phyloP scores from a whole-genome alignment of 306 rosid genomes.

The Quercus robur region DNA sequence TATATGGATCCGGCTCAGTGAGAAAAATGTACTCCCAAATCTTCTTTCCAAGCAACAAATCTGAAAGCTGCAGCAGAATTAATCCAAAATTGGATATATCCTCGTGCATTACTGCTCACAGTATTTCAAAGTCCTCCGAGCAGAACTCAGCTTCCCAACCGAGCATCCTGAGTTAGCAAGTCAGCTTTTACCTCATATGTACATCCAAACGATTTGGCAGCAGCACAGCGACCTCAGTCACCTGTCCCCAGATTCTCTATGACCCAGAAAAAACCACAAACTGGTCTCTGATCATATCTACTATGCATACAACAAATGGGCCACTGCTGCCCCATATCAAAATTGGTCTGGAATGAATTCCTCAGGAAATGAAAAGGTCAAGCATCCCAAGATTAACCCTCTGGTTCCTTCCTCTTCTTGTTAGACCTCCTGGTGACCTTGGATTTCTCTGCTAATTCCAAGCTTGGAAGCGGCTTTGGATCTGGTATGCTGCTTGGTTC shows the following conservation, averaged over 20 bases:
- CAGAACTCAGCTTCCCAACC: slow-evolving; percentile 59
- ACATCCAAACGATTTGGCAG: slow-evolving; percentile 55
- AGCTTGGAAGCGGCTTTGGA: slow-evolving; percentile 30
- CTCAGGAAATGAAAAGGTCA: slow-evolving; percentile 10
- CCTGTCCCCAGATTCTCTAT: slow-evolving; percentile 12
- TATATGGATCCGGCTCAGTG: slow-evolving; percentile 51
- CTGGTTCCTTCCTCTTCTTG: slow-evolving; percentile 86
- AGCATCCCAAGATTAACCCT: slow-evolving; percentile 44
- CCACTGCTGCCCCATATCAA: slow-evolving; percentile 24
- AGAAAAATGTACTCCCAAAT: slow-evolving; percentile 40
- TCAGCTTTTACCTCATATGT: slow-evolving; percentile 79
- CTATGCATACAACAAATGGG: slow-evolving; percentile 12
- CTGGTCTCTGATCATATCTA: slow-evolving; percentile 25
- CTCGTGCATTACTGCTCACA: slow-evolving; percentile 31
- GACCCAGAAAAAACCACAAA: slow-evolving; percentile 27
- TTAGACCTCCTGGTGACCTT: slow-evolving; percentile 66
- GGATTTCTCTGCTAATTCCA: slow-evolving; percentile 64
- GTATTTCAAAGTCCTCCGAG: slow-evolving; percentile 40
- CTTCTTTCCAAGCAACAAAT: slow-evolving; percentile 47
- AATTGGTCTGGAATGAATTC: slow-evolving; percentile 24
- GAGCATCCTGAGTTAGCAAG: slow-evolving; percentile 77
- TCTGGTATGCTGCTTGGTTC: slow-evolving; percentile 52
- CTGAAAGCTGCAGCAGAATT: slow-evolving; percentile 42
- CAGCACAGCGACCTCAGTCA: slow-evolving; percentile 34
- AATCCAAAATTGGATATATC: slow-evolving; percentile 64